Percentiles rank a stretch among this genome's conserved stretches.
Conservation (phyloP, 2,329 filamentous ascomycete species). For the Calonectria leucothoes region DNA sequence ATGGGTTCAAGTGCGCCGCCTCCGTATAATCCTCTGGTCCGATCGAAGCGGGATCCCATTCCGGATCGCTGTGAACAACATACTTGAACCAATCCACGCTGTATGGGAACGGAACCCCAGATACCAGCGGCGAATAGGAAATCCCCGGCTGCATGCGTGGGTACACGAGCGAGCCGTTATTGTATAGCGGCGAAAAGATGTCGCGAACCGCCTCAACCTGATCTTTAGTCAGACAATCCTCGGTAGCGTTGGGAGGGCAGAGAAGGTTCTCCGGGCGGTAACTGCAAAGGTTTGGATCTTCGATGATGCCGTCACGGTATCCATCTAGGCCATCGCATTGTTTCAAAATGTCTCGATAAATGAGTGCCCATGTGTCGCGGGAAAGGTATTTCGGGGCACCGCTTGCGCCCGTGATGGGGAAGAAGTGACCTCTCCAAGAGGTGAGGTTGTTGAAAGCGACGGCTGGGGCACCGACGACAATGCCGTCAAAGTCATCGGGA, state of each 20-base stretch:
- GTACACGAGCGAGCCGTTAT: slow-evolving; percentile 49
- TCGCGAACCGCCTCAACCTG: slow-evolving; percentile 13
- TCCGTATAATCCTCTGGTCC: slow-evolving; percentile 52
- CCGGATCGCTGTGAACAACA: slow-evolving; percentile 19
- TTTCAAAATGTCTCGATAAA: slow-evolving; percentile 55
- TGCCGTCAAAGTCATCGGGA: slow-evolving; percentile 66
- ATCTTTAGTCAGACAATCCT: slow-evolving; percentile 2
- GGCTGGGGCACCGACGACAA: slow-evolving; percentile 58
- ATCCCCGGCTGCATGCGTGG: slow-evolving; percentile 15
- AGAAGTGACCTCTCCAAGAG: slow-evolving; percentile 28
- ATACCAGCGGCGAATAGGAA: slow-evolving; percentile 53
- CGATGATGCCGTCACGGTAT: slow-evolving; percentile 60
- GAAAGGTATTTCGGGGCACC: slow-evolving; percentile 35
- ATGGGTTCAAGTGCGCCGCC: slow-evolving; percentile 7
- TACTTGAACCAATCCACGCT: slow-evolving; percentile 22
- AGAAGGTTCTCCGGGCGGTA: slow-evolving; percentile 54
- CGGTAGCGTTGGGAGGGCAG: slow-evolving; percentile 56
- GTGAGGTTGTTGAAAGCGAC: slow-evolving; percentile 60
- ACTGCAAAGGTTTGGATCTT: slow-evolving; percentile 56
- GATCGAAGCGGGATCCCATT: slow-evolving; percentile 15
- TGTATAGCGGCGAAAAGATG: not conserved
- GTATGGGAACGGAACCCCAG: slow-evolving; percentile 36
- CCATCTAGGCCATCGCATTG: slow-evolving; percentile 65
- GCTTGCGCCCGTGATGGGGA: not conserved
- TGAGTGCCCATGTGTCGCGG: slow-evolving; percentile 48